These are phyloP conservation scores for Elsinoe fawcettii DNA, from an alignment of 2,329 filamentous ascomycete genomes.

Conservation along the genomic window DNA sequence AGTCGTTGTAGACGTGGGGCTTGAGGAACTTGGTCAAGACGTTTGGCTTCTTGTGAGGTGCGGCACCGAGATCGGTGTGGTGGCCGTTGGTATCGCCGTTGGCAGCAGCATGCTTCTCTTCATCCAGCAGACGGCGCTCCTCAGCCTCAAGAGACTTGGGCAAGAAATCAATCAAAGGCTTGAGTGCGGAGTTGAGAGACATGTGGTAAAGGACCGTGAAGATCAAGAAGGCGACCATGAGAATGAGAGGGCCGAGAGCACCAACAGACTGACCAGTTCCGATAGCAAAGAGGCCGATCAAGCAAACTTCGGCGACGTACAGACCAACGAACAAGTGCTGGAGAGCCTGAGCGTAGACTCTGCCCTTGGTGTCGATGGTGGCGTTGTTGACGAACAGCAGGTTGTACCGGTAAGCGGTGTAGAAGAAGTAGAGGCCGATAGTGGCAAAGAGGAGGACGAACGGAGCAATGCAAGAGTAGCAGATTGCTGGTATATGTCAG, in stretches of 20 bases:
- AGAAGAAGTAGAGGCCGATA: slow-evolving; percentile 71
- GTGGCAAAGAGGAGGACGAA: slow-evolving; percentile 76
- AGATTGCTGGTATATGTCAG: slow-evolving; percentile 50
- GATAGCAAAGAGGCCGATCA: slow-evolving; percentile 77
- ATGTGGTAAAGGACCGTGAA: slow-evolving; percentile 71
- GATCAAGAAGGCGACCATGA: slow-evolving; percentile 69
- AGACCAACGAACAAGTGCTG: slow-evolving; percentile 78
- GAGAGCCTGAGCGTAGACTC: slow-evolving; percentile 78
- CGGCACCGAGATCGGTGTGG: slow-evolving; percentile 31
- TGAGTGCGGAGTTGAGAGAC: slow-evolving; percentile 62
- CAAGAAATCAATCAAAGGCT: slow-evolving; percentile 69
- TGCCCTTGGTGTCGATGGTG: slow-evolving; percentile 75
- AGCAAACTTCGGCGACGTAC: slow-evolving; percentile 72
- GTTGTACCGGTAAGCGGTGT: slow-evolving; percentile 85
- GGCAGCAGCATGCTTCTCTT: slow-evolving; percentile 24
- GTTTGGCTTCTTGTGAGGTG: slow-evolving; percentile 45
- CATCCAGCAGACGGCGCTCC: slow-evolving; percentile 30
- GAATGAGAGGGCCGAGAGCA: slow-evolving; percentile 56
- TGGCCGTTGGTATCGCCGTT: slow-evolving; percentile 28
- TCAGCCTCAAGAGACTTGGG: slow-evolving; percentile 44
- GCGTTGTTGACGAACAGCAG: slow-evolving; percentile 79
- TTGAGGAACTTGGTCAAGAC: slow-evolving; percentile 59
- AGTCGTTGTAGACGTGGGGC: slow-evolving; percentile 69
- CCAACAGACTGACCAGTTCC: slow-evolving; percentile 43
- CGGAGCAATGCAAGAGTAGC: slow-evolving; percentile 80